A percentile compares a stretch with the other conserved stretches of the same genome.
phyloP scores from a whole-genome alignment of 2,329 filamentous ascomycete species.

The Ascochyta koolunga region DNA sequence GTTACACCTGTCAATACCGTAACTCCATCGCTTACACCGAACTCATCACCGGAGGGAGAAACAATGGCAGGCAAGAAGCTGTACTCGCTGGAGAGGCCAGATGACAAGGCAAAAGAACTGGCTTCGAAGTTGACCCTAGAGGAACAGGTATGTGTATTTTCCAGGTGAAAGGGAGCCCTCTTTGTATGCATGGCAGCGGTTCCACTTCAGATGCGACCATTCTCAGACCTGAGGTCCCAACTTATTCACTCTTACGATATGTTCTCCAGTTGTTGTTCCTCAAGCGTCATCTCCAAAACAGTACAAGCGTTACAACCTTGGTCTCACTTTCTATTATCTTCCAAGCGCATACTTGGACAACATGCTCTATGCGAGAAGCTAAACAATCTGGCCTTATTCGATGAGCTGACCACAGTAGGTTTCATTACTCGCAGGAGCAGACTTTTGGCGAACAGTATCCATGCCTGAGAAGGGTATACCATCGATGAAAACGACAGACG shows the following conservation, averaged over 20 bases:
- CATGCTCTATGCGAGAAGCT: not conserved
- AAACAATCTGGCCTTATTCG: not conserved
- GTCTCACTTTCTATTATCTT: not conserved
- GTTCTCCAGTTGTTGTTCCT: not conserved
- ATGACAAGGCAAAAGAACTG: slow-evolving; percentile 43
- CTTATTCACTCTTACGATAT: not conserved
- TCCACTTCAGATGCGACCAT: not conserved
- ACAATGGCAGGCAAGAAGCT: slow-evolving; percentile 44
- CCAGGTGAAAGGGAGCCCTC: not conserved
- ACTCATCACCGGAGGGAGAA: slow-evolving; percentile 29
- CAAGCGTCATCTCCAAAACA: not conserved
- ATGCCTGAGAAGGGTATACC: slow-evolving; percentile 67
- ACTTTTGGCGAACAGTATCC: slow-evolving; percentile 73
- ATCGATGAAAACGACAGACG: slow-evolving; percentile 69
- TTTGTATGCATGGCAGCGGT: not conserved
- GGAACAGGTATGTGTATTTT: slow-evolving; percentile 45
- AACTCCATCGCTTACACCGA: slow-evolving; percentile 38
- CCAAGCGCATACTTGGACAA: not conserved
- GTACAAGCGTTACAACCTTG: not conserved
- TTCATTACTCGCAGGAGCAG: slow-evolving; percentile 57
- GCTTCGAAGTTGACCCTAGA: slow-evolving; percentile 46
- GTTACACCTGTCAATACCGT: slow-evolving; percentile 36
- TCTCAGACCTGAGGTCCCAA: not conserved
- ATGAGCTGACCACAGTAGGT: slow-evolving; percentile 41
- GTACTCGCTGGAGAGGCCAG: slow-evolving; percentile 39